These are phyloP conservation scores for Eucalyptus cladocalyx DNA, from an alignment of 345 rosid genomes.

Conservation along the genomic window DNA sequence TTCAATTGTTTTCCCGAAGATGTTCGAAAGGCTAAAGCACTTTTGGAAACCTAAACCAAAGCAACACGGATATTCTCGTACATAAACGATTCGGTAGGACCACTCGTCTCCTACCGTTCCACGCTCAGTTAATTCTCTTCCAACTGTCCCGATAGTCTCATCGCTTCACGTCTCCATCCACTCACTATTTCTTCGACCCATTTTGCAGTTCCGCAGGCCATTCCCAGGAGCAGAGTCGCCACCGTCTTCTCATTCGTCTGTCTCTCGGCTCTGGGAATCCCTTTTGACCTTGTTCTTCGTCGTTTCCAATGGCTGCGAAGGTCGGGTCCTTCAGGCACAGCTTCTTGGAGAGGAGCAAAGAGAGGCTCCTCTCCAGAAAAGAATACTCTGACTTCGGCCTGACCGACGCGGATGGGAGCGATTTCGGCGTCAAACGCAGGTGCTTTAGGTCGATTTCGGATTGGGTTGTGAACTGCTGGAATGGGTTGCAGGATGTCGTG, in stretches of 20 bases:
- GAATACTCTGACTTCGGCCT: conserved; percentile 36
- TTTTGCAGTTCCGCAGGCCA: background rate
- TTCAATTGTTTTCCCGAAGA: background rate
- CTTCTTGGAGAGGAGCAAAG: conserved; percentile 37
- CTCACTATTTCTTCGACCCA: background rate
- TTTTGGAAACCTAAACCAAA: background rate
- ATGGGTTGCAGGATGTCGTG: background rate
- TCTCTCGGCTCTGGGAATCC: background rate
- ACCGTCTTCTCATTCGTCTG: background rate
- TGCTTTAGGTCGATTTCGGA: conserved; percentile 40
- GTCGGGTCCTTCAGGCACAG: conserved; percentile 29
- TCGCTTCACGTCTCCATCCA: background rate
- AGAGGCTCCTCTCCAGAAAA: conserved; percentile 36
- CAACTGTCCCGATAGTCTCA: background rate
- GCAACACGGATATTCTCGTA: background rate
- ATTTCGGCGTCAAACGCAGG: conserved; percentile 9
- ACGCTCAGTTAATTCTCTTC: background rate
- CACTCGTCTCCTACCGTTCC: background rate
- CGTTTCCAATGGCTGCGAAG: background rate
- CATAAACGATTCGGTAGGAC: background rate
- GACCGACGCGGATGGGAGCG: conserved; percentile 9
- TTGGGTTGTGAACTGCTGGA: conserved; percentile 15
- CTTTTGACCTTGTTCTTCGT: background rate
- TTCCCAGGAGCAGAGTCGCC: background rate
- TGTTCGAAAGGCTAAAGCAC: background rate